Percentiles rank a stretch among this genome's conserved stretches.
Evolutionary conservation across 2,329 filamentous ascomycete genomes (phyloP).

Genomic region (Diaporthe citriasiana): DNA sequence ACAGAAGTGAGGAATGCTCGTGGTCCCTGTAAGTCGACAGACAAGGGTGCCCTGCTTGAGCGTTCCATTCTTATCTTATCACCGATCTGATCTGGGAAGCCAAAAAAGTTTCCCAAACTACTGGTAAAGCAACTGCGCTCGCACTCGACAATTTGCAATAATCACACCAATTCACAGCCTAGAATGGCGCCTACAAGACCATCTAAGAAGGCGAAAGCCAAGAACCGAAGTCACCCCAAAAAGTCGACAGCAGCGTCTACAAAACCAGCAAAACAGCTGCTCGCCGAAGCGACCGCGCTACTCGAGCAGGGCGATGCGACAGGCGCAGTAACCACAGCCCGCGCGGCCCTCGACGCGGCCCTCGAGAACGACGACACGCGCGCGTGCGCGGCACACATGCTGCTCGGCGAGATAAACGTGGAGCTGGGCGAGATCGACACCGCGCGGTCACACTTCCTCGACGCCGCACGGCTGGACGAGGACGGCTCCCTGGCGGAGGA

Average conservation of each 20-base stretch:
- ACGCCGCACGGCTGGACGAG: constrained; percentile 81
- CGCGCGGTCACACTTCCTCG: constrained; percentile 79
- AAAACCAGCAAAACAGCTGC: constrained; percentile 47
- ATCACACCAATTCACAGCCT: background rate
- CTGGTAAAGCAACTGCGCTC: background rate
- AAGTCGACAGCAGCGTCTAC: constrained; percentile 32
- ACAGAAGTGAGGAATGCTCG: background rate
- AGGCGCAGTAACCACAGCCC: constrained; percentile 52
- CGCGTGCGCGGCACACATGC: constrained; percentile 71
- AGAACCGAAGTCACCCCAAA: constrained; percentile 37
- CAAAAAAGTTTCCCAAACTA: constrained; percentile 31
- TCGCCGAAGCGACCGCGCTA: constrained; percentile 50
- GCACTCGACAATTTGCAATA: constrained; percentile 5
- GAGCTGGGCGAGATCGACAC: constrained; percentile 85
- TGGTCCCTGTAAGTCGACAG: background rate
- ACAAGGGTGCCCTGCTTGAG: constrained; percentile 19
- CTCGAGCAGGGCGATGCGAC: constrained; percentile 54
- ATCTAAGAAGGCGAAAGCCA: constrained; percentile 43
- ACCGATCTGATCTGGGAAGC: background rate
- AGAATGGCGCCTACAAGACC: constrained; percentile 45
- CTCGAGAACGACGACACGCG: constrained; percentile 66
- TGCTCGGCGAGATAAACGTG: constrained; percentile 85
- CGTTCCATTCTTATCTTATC: constrained; percentile 10
- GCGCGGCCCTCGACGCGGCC: constrained; percentile 59
- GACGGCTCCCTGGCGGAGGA: constrained; percentile 79